A percentile compares a stretch with the other conserved stretches of the same genome.
These are phyloP conservation scores for Candida endomychidarum DNA, from an alignment of 805 yeast genomes.

Conservation along the genomic window DNA sequence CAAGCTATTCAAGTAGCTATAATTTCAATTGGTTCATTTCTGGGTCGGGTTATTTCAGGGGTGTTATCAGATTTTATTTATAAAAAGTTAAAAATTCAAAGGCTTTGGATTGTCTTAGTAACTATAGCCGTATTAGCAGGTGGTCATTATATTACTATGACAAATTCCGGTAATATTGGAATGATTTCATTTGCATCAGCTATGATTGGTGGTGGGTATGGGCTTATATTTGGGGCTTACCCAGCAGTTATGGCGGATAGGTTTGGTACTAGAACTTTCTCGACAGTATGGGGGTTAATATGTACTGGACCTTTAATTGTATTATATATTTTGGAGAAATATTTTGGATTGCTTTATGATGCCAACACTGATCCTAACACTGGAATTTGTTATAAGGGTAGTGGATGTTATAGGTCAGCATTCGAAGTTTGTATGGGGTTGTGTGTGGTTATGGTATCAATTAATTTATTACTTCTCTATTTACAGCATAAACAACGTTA, in stretches of 20 bases:
- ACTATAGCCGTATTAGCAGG: conserved; percentile 37
- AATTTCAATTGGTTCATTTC: conserved; percentile 62
- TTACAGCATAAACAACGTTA: conserved; percentile 20
- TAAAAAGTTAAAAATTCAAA: conserved; percentile 50
- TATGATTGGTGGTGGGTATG: conserved; percentile 65
- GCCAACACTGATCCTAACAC: conserved; percentile 38
- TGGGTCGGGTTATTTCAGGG: conserved; percentile 66
- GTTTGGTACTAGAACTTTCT: conserved; percentile 65
- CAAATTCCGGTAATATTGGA: conserved; percentile 25
- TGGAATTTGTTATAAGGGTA: conserved; percentile 39
- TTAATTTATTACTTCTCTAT: conserved; percentile 27
- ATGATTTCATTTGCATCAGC: conserved; percentile 51
- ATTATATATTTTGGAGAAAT: conserved; percentile 52
- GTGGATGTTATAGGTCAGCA: conserved; percentile 38
- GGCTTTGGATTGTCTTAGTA: conserved; percentile 63
- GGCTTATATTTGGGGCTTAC: conserved; percentile 68
- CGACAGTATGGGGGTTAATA: conserved; percentile 74
- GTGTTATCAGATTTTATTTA: conserved; percentile 61
- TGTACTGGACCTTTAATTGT: conserved; percentile 68
- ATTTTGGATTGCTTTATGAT: conserved; percentile 58
- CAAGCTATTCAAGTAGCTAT: conserved; percentile 74
- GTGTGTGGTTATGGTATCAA: conserved; percentile 25
- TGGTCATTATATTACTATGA: conserved; percentile 38
- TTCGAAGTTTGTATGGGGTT: conserved; percentile 31
- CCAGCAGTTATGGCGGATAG: conserved; percentile 75